Evolutionary conservation across 306 rosid genomes (phyloP), one percentile per base, ranked within the genome.

Genomic region (Astragalus glycyphyllos): DNA sequence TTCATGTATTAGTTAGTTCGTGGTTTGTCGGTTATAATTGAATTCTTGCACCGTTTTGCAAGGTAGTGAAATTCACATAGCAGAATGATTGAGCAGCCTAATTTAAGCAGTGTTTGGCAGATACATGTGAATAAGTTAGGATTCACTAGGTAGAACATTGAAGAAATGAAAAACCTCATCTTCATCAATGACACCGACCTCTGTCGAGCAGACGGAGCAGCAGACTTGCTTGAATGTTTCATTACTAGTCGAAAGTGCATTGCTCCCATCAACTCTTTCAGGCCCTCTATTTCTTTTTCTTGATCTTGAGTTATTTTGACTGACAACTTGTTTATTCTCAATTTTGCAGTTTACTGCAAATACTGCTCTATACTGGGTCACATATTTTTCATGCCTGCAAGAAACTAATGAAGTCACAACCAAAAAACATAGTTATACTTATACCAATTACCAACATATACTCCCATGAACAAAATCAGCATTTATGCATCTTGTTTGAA

Each of bases 341-440:
- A 84, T 77, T 76, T 89, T 84, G 82, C 93, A 89, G 76, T 89
- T 92, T 9, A 63, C 75, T 23, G 84, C 91, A 83, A 87, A 89
- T 26, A 89, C 55, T 32, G 97, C 96, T 59, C 94, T 81, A 77
- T 92, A 87, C 69, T 87, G 93, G 53, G 96, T 89, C 77, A 87
- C 53, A 78, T 89, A 82, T 58, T 81, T 87, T 77, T 89, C 96
- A 26, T 91, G 97, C 91, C 91, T 89, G 72, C 88, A 84, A 62
- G 47, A 82, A 49, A 32, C 42, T 15, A 75, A 62, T 53, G 40
- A 62, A 58, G 17, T 76, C 79, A 71, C 50, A 41, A 65, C 38
- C 51, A 54, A 68, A 68, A 31, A 8, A 35, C 40, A 49, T 59
- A 26, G 38, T 65, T 60, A 65, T 44, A 50, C 51, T 65, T 60